Percentiles rank a stretch among this genome's conserved stretches.
Conservation (phyloP, 768 basidiomycete species). For the Termitomyces sp. region DNA sequence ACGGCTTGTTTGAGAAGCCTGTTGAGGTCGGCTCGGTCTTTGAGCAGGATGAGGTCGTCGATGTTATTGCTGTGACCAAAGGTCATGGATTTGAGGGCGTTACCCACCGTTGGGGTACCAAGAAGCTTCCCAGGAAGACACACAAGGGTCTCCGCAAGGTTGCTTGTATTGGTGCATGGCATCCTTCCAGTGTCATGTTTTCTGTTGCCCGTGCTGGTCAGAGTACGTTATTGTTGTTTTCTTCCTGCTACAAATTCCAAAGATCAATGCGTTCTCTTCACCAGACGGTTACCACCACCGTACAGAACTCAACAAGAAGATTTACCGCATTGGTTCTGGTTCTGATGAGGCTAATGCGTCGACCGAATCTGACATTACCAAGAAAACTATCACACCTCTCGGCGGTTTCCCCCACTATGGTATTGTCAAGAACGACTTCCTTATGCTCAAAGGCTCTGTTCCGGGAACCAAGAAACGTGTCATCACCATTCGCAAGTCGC, state of each 20-base stretch:
- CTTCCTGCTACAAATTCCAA: neutral
- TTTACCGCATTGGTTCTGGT: conserved; percentile 89
- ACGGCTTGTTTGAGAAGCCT: conserved; percentile 94
- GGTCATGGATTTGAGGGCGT: conserved; percentile 99
- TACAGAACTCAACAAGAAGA: conserved; percentile 98
- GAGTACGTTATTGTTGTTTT: conserved; percentile 52
- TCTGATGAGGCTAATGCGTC: conserved; percentile 79
- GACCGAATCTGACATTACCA: conserved; percentile 91
- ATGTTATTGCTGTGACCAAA: conserved; percentile 97
- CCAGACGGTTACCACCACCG: conserved; percentile 96
- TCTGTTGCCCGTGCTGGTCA: conserved; percentile 99
- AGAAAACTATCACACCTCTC: conserved; percentile 93
- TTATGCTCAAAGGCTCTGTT: conserved; percentile 94
- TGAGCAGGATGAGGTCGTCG: conserved; percentile 95
- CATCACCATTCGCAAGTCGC: conserved; percentile 93
- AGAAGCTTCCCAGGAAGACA: conserved; percentile 97
- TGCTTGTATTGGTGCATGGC: conserved; percentile 98
- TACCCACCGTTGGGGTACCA: conserved; percentile 98
- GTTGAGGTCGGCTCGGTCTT: conserved; percentile 82
- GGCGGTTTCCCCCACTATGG: conserved; percentile 99
- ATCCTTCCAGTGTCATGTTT: conserved; percentile 99
- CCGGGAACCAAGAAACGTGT: conserved; percentile 98
- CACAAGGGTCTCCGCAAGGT: conserved; percentile 99
- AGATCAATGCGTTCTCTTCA: neutral
- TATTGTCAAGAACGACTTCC: conserved; percentile 97